Base-by-base conservation (phyloP, 2,329 filamentous ascomycete species). In the Neodidymelliopsis sp. region DNA sequence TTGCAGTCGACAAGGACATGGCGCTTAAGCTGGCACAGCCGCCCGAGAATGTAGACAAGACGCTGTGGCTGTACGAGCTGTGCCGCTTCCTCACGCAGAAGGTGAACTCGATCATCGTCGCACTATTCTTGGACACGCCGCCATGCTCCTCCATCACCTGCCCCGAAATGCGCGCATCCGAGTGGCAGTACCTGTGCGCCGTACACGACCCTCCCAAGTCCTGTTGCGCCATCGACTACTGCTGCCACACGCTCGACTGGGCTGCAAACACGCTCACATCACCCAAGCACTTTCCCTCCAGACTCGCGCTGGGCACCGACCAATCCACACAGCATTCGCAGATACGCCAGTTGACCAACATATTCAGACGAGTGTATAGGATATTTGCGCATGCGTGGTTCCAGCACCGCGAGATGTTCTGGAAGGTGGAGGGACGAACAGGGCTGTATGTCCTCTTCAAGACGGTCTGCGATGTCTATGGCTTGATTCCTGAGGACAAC, bases 361-460 rank as follows among this genome's bases (percentile, higher is more conserved):
- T 99, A 47, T 97, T 99, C 74, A 84, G 94, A 46, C 84, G 94
- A 11, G 84, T 97, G 38, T 96, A 99, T 73, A 85, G 94, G 52
- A 97, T 99, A 74, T 99, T 97, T 70, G 94, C 94, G 35, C 94
- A 99, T 71, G 94, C 94, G 6, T 99, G 94, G 94, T 99, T 97
- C 73, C 91, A 97, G 75, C 94, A 99, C 73, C 85, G 92, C 34
- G 88, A 89, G 45, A 90, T 97, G 42, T 99, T 97, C 73, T 97
- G 93, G 91, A 86, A 89, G 29, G 88, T 97, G 1, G 94, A 99
- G 75, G 84, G 84, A 8, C 85, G 91, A 70, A 91, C 90, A n/a
- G 94, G 94, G 0, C 77, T 99, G 9, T 99, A 99, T 71, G 84
- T 96, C 49, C 88, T 99, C 66, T 99, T 97, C 81, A 97, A 97